phyloP scores from a whole-genome alignment of 2,329 filamentous ascomycete species.

The Orbilia ellipsospora region DNA sequence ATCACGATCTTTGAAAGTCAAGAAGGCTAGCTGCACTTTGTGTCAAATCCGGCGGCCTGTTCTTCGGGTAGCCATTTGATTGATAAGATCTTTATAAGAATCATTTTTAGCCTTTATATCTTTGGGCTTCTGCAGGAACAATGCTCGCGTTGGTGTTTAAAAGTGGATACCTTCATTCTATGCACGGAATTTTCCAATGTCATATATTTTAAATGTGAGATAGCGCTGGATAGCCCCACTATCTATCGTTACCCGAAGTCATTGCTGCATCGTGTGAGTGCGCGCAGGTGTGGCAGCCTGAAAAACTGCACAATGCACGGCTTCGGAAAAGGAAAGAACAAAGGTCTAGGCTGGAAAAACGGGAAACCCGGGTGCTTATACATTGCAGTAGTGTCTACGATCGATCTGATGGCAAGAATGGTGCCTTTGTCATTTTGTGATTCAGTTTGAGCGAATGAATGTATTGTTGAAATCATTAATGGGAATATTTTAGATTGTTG shows the following conservation, averaged over 20 bases:
- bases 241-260: not conserved
- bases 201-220: not conserved
- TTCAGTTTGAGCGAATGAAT: not conserved
- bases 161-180: constrained; percentile 18
- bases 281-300: constrained; percentile 45
- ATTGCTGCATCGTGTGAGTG: not conserved
- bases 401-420: not conserved
- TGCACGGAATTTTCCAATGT: constrained; percentile 13
- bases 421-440: not conserved
- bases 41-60: constrained; percentile 12
- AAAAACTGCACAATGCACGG: constrained; percentile 35
- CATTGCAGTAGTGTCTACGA: constrained; percentile 5
- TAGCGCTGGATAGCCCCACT: constrained; percentile 17
- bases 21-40: not conserved
- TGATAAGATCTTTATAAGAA: constrained; percentile 11
- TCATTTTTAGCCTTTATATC: not conserved
- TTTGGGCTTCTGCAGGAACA: constrained; percentile 40
- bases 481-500: not conserved
- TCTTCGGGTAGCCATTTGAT: not conserved
- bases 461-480: constrained; percentile 1
- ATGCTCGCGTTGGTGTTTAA: constrained; percentile 2
- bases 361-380: constrained; percentile 38
- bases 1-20: not conserved
- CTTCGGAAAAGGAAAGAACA: constrained; percentile 54
- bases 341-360: constrained; percentile 50